Evolutionary conservation across 768 basidiomycete genomes (phyloP), one percentile per base, ranked within the genome.

Genomic region (Podaxis sp.): DNA sequence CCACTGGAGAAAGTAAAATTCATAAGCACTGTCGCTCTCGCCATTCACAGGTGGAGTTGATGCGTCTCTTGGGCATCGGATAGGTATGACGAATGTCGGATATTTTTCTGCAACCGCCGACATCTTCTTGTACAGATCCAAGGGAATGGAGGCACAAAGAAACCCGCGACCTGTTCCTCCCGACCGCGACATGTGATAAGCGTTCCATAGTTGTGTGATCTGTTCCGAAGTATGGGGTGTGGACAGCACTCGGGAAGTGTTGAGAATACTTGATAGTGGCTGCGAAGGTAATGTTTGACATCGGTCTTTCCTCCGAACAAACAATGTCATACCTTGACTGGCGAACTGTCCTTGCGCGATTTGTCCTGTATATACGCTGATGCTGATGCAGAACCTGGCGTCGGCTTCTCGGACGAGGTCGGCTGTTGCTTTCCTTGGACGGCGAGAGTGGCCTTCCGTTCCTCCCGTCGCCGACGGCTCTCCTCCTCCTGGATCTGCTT

Each of bases 1-100:
- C 96, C 97, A 99, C 73, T 99, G 90, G 63, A 98, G 78, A 70
- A 87, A 88, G 74, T 88, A 94, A 71, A 93, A 91, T 70, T 93
- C 93, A 70, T 88, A 86, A 1, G 89, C 87, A 5, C 72, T 74
- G 7, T 77, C 72, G 37, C 69, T 66, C 64, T 79, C 79, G 15
- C 67, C 73, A 37, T 76, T 71, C 6, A 65, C 65, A 26, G 74
- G 68, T 26, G 71, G 69, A 0, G 66, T 53, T 58, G 56, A 56
- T 38, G 54, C 37, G 49, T 64, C 57, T 56, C 70, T 72, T 13
- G 74, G 65, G 17, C 93, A 84, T 7, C 89, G 87, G 1, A 99
- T 69, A 2, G 97, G 96, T 3, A 96, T 72, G 40, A 98, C 82
- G 69, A 98, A 98, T 13, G 84, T 73, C 0, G 92, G 87, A 72